Evolutionary conservation across 1,139 yeast genomes (phyloP).

Genomic region (Kurtzmaniella natalensis): DNA sequence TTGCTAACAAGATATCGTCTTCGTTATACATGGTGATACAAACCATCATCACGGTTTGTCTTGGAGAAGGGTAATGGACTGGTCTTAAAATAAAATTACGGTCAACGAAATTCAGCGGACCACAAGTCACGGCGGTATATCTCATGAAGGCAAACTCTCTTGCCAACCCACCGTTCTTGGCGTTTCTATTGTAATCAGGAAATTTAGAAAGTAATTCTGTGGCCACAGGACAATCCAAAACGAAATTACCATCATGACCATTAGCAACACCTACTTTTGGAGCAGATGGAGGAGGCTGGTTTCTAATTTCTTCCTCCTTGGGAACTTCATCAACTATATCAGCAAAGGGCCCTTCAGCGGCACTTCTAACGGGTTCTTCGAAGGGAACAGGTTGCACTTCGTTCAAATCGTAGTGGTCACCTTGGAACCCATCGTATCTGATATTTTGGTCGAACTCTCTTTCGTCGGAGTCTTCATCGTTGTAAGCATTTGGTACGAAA

Average conservation of each 20-base stretch:
- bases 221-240: conserved; percentile 48
- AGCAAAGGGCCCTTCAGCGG: conserved; percentile 23
- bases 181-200: conserved; percentile 33
- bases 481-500: conserved; percentile 45
- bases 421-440: conserved; percentile 38
- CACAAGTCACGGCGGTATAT: conserved; percentile 49
- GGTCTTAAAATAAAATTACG: conserved; percentile 45
- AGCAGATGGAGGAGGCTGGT: conserved; percentile 24
- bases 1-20: conserved; percentile 42
- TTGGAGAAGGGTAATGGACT: conserved; percentile 41
- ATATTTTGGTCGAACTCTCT: conserved; percentile 38
- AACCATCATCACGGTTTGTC: conserved; percentile 45
- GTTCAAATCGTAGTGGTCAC: conserved; percentile 42
- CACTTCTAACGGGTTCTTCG: conserved; percentile 1
- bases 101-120: conserved; percentile 43
- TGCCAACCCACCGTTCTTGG: conserved; percentile 39
- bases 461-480: conserved; percentile 41
- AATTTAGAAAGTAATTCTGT: conserved; percentile 41
- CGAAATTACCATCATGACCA: conserved; percentile 46
- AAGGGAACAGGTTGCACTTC: conserved; percentile 24
- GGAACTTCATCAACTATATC: conserved; percentile 24
- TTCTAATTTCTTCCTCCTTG: conserved; percentile 23
- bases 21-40: conserved; percentile 49
- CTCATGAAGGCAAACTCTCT: conserved; percentile 48
- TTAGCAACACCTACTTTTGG: conserved; percentile 37